Evolutionary conservation across 345 rosid genomes (phyloP), one percentile per base, ranked within the genome.

Genomic region (Gossypium stocksii): DNA sequence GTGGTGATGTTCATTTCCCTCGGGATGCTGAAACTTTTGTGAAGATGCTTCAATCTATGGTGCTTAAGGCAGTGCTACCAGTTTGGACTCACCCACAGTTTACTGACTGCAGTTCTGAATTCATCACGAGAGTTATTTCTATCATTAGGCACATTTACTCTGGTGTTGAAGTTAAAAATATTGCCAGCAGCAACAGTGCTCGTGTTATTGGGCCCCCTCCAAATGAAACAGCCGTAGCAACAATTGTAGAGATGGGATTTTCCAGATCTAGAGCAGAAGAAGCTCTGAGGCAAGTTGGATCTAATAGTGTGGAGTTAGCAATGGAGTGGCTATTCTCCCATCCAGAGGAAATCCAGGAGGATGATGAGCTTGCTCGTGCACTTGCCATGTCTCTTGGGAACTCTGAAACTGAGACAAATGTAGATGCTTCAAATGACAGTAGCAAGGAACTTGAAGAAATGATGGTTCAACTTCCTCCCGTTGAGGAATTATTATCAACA

Each of bases 261-360:
- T 76, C 97, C 72, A 89, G 98, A 82, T 64, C 91, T 54, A 88
- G 98, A 83, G 98, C 97, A 8, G 98, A 94, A 80, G 97, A 94
- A 85, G 97, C 98, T 60, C 78, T 94, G 76, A 87, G 98, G 85
- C 98, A 89, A 75, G 95, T 94, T 74, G 95, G 93, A 72, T 88
- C 95, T 52, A 89, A 89, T 71, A 92, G 97, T 82, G 98, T 94
- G 78, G 98, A 94, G 80, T 78, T 92, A 85, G 98, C 98, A 67
- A 94, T 89, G 95, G 98, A 94, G 82, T 94, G 98, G 98, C 83
- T 94, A 77, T 92, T 87, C 81, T 86, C 98, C 76, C 97, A 92
- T 84, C 91, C 90, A 6, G 98, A 92, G 83, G 98, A 94, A 84
- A 61, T 79, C 79, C 94, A 77, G 80, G 98, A 94, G 82, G 98